Evolutionary conservation across 2,329 filamentous ascomycete species (phyloP), one percentile per base, ranked within the genome.

Genomic region (Penicillium oxalicum): DNA sequence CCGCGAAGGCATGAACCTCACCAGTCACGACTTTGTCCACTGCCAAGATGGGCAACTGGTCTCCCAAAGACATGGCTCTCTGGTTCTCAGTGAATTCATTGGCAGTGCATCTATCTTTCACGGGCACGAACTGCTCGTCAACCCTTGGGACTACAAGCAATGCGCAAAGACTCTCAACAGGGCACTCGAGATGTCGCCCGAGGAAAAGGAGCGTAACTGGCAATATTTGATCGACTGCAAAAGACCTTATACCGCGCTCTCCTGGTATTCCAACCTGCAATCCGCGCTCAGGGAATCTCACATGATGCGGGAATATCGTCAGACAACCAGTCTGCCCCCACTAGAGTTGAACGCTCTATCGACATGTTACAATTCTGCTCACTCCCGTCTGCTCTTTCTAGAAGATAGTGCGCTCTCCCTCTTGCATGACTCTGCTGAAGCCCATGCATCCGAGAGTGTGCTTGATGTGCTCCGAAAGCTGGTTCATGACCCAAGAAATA

Each of bases 1-100:
- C 61, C 88, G 91, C 44, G 91, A 96, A 67, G 91, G 91, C 56
- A 96, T 96, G 91, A 96, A 96, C 64, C 73, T 97, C 44, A 95
- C 91, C 0, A 89, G 87, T 4, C 91, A 96, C 65, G 91, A 97
- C 64, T 97, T 88, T 61, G 78, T 96, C 33, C 86, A 88, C 56
- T 96, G 90, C 63, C 91, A 97, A 66, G 91, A 96, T 61, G 90
- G 90, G 36, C 79, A 79, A 54, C 73, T 80, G 47, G 72, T 76
- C 2, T 74, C 83, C 38, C 89, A 89, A 72, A 90, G 87, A 70
- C 82, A 93, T 62, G 88, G 88, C 2, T 90, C 90, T 1, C 77
- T 97, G 29, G 95, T 97, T 53, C 73, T 96, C 47, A 95, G 88
- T 54, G 91, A 97, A 65, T 97, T 97, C 63, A 95, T 91, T 1